Evolutionary conservation across 306 rosid genomes (phyloP), one percentile per base, ranked within the genome.

Genomic region (Fragaria vesca): DNA sequence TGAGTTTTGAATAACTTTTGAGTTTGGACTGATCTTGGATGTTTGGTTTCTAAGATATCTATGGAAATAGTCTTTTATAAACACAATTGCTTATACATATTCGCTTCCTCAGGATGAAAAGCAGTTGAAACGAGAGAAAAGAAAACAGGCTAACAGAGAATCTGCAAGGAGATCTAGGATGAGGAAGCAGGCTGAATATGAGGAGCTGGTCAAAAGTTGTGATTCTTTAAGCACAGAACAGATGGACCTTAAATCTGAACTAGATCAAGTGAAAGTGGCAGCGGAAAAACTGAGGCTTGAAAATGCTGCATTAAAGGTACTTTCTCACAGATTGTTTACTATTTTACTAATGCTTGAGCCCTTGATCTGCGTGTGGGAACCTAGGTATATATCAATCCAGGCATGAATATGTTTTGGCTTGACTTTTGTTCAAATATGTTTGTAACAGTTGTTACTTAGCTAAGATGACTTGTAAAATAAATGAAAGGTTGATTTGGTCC

Each of bases 91-190:
- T 74, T 57, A 38, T 46, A 10, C 55, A 48, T 78, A 46, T 69
- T 72, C 2, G 3, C 28, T 75, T 52, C 62, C 42, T 69, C 80
- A 83, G 86, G 72, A 79, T 34, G 81, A 79, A 66, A 79, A 76
- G 81, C 86, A 54, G 65, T 72, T 83, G 72, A 83, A 79, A 83
- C 81, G 78, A 32, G 83, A 83, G 81, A 79, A 79, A 79, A 71
- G 86, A 51, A 83, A 83, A 62, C 83, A 75, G 43, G 83, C 86
- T 8, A 83, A 83, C 66, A 76, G 86, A 76, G 86, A 83, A 71
- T 83, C 86, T 43, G 86, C 86, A 30, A 83, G 72, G 81, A 79
- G 72, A 52, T 83, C 86, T 71, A 75, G 86, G 81, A 2, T 76
- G 83, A 83, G 70, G 78, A 83, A 79, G 75, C 83, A 83, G 73